Evolutionary conservation across 1,284 basidiomycete species (phyloP).

Genomic region (Fomitopsis pinicola): DNA sequence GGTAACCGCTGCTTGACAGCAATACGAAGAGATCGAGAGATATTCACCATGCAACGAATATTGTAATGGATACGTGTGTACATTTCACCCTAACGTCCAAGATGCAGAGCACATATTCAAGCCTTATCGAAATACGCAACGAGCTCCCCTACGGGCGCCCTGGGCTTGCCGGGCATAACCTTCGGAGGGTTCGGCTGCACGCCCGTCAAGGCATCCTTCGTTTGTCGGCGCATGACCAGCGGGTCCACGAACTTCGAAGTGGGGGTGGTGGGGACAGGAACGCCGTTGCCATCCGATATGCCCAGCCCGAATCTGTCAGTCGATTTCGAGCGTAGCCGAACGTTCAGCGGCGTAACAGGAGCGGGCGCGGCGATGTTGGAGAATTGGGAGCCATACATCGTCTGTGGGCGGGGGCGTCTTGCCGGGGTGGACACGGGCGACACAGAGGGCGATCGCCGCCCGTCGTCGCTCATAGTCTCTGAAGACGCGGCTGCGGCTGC

Average conservation of each 20-base stretch:
- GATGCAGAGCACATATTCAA: neutral
- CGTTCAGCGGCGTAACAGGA: constrained; percentile 34
- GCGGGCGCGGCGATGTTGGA: constrained; percentile 27
- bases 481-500: constrained; percentile 21
- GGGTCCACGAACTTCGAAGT: constrained; percentile 66
- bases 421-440: constrained; percentile 8
- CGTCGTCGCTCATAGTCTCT: constrained; percentile 1
- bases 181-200: constrained; percentile 31
- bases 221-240: constrained; percentile 60
- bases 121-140: constrained; percentile 78
- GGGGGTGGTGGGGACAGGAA: constrained; percentile 19
- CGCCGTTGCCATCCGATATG: constrained; percentile 18
- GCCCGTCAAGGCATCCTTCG: constrained; percentile 40
- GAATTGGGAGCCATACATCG: constrained; percentile 23
- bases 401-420: constrained; percentile 24
- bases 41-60: constrained; percentile 6
- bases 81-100: neutral
- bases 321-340: constrained; percentile 49
- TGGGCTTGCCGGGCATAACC: constrained; percentile 41
- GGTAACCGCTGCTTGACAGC: neutral
- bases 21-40: neutral
- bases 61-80: neutral
- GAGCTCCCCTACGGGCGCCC: constrained; percentile 69
- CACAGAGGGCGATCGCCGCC: constrained; percentile 15
- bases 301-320: constrained; percentile 40